phyloP scores from a whole-genome alignment of 1,139 yeast genomes.

The Suhomyces kunorum region DNA sequence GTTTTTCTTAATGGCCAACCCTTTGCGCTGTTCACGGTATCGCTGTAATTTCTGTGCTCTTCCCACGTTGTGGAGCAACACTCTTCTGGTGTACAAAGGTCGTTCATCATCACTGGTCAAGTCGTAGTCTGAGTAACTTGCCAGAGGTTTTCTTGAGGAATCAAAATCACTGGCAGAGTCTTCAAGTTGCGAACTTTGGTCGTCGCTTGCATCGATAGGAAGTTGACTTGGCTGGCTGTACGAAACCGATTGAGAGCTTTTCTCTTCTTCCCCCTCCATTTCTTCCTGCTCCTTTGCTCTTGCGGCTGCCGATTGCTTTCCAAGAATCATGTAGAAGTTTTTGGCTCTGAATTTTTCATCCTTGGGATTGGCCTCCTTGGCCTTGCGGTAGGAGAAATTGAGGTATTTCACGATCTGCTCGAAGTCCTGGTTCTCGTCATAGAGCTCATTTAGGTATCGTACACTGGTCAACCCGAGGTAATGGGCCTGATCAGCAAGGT shows the following conservation, averaged over 20 bases:
- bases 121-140: not conserved
- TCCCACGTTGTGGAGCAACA: not conserved
- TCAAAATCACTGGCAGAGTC: constrained; percentile 1
- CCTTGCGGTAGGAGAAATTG: constrained; percentile 36
- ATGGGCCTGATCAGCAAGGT: constrained; percentile 50
- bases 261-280: constrained; percentile 2
- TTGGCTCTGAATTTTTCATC: constrained; percentile 44
- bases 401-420: constrained; percentile 37
- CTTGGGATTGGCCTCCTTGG: constrained; percentile 36
- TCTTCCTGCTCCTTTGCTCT: constrained; percentile 15
- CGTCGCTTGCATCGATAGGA: constrained; percentile 4
- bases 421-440: constrained; percentile 35
- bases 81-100: not conserved
- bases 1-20: constrained; percentile 37
- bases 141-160: not conserved
- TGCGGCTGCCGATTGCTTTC: constrained; percentile 24
- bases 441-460: constrained; percentile 41
- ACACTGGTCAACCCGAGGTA: constrained; percentile 43
- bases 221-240: constrained; percentile 6
- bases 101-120: constrained; percentile 2
- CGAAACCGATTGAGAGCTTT: constrained; percentile 5
- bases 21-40: constrained; percentile 26
- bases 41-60: not conserved
- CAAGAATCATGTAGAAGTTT: constrained; percentile 41
- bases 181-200: constrained; percentile 9